Base-by-base conservation (phyloP, 1,284 basidiomycete species). In the Apiotrichum veenhuisii region DNA sequence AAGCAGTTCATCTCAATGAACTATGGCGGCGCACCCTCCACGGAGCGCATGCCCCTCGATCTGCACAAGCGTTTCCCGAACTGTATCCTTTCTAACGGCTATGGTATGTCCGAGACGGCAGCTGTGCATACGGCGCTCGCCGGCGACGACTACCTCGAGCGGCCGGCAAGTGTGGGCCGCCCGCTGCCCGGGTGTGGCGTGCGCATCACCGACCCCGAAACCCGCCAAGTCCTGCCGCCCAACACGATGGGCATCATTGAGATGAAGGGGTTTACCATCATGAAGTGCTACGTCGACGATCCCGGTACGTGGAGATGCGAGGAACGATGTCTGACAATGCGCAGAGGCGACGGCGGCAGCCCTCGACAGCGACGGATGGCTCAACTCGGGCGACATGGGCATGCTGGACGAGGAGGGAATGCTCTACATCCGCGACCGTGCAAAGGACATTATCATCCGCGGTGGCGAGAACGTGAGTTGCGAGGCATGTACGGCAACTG, bases 101-200 rank as follows among this genome's bases (percentile, higher is more conserved):
- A 72, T 43, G 73, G 73, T 12, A 59, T 75, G 66, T 71, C 72
- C 0, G 73, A 75, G 63, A 72, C 72, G 11, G 73, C 73, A 27
- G 72, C 71, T 1, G 64, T 71, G 56, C 68, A 72, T 26, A 68
- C 62, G 36, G 67, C 64, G 0, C 52, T 72, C 15, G 64, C 64
- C 7, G 73, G 73, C 8, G 41, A 43, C 18, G 73, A 75, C 53
- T 75, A 73, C 52, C 25, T 71, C 26, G 57, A 23, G n/a, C 34
- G 38, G 23, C 50, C 50, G 0, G 43, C 34, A 36, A 33, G n/a
- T 12, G 47, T 51, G 10, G 73, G 73, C 3, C 70, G 68, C 11
- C 63, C 66, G 0, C 64, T 74, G 15, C 72, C 73, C 3, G 63
- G 71, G 9, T 64, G 64, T 45, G 67, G 71, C 45, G 25, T 71